A percentile compares a stretch with the other conserved stretches of the same genome.
Conservation (phyloP, 2,329 filamentous ascomycete genomes). For the Colletotrichum higginsianum region DNA sequence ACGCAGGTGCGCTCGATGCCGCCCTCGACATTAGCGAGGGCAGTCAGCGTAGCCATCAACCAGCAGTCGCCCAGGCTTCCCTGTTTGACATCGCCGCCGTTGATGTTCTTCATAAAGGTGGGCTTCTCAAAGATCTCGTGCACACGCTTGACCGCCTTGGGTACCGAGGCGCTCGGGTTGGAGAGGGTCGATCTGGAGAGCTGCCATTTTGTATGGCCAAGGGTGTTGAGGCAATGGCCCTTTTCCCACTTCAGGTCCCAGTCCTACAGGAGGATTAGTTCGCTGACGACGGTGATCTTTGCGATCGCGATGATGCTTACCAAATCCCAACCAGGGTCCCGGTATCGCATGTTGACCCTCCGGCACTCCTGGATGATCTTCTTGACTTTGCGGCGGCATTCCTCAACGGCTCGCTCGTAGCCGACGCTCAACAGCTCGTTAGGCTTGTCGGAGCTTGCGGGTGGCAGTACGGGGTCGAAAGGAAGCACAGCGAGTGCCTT, state of each 20-base stretch:
- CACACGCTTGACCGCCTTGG: conserved; percentile 82
- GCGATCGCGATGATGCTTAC: conserved; percentile 56
- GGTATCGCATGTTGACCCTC: conserved; percentile 84
- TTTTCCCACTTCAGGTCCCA: conserved; percentile 79
- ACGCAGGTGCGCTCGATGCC: conserved; percentile 83
- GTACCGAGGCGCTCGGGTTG: conserved; percentile 66
- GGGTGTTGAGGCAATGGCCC: conserved; percentile 68
- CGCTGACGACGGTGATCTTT: not conserved
- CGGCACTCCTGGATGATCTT: conserved; percentile 77
- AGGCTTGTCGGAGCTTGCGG: conserved; percentile 64
- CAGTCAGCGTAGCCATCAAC: conserved; percentile 84
- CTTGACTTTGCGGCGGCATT: conserved; percentile 73
- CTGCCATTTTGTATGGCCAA: conserved; percentile 67
- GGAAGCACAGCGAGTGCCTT: conserved; percentile 77
- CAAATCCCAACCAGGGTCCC: conserved; percentile 74
- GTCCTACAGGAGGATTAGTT: conserved; percentile 58
- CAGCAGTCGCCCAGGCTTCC: conserved; percentile 86
- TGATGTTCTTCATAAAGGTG: conserved; percentile 76
- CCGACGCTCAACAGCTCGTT: conserved; percentile 74
- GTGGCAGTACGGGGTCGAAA: conserved; percentile 71
- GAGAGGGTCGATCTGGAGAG: conserved; percentile 60
- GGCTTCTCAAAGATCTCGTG: conserved; percentile 84
- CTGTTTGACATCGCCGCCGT: conserved; percentile 83
- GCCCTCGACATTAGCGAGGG: conserved; percentile 80
- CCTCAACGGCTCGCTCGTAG: conserved; percentile 75